Evolutionary conservation across 202 grass and related monocot genomes (phyloP).

Genomic region (Carex sylvatica): DNA sequence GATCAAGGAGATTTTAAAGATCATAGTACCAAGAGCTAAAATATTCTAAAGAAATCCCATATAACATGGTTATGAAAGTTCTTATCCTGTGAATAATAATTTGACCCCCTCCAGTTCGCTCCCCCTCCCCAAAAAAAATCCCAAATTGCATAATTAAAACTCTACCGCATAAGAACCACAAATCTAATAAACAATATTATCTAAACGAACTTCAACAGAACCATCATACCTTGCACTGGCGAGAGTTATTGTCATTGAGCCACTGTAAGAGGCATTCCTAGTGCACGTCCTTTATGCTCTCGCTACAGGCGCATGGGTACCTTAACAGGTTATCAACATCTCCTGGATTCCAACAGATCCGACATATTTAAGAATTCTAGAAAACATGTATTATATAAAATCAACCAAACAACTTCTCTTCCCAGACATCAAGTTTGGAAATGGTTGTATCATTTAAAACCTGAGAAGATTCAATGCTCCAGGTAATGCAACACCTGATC

Average conservation of each 20-base stretch:
- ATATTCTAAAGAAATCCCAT: neutral
- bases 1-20: neutral
- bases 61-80: neutral
- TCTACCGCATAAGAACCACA: no score
- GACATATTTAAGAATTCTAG: slow-evolving; percentile 38
- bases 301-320: slow-evolving; percentile 97
- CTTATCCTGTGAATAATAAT: no score
- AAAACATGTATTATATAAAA: no score
- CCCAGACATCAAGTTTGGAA: no score
- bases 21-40: neutral
- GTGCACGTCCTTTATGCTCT: slow-evolving; percentile 97
- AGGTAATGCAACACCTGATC: no score
- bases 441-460: no score
- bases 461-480: no score
- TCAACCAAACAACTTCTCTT: no score
- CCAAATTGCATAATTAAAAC: no score
- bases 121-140: no score
- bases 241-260: slow-evolving; percentile 96
- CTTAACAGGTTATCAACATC: slow-evolving; percentile 75
- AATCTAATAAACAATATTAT: neutral
- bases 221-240: slow-evolving; percentile 83
- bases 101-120: no score
- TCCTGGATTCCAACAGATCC: slow-evolving; percentile 98
- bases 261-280: slow-evolving; percentile 99
- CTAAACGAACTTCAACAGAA: neutral